Evolutionary conservation across 2,329 filamentous ascomycete species (phyloP).

Genomic region (Trichophyton schoenleinii): DNA sequence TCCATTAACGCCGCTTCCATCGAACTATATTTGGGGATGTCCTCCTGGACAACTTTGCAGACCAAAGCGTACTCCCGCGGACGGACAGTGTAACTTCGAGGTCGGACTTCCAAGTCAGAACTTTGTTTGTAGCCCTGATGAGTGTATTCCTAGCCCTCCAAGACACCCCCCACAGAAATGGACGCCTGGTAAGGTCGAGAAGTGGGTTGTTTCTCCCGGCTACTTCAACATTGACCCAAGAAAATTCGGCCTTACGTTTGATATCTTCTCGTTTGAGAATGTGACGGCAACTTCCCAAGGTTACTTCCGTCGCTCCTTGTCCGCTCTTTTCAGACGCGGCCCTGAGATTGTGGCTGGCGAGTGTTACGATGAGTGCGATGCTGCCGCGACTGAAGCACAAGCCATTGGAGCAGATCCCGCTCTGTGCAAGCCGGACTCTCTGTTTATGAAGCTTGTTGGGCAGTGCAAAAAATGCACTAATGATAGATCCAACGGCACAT

Average conservation of each 20-base stretch:
- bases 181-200: slow-evolving; percentile 22
- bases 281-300: slow-evolving; percentile 10
- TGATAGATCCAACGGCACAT: neutral
- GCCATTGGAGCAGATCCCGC: slow-evolving; percentile 25
- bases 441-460: neutral
- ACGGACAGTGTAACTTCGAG: slow-evolving; percentile 30
- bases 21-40: slow-evolving; percentile 29
- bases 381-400: slow-evolving; percentile 37
- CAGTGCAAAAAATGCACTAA: neutral
- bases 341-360: slow-evolving; percentile 28
- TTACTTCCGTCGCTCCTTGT: slow-evolving; percentile 25
- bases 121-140: slow-evolving; percentile 29
- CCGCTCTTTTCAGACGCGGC: slow-evolving; percentile 23
- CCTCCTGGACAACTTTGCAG: slow-evolving; percentile 33
- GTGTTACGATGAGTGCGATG: slow-evolving; percentile 45
- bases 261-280: slow-evolving; percentile 42
- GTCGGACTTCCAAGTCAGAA: slow-evolving; percentile 27
- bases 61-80: slow-evolving; percentile 19
- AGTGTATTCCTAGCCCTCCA: slow-evolving; percentile 27
- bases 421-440: neutral
- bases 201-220: slow-evolving; percentile 41
- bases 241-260: slow-evolving; percentile 50
- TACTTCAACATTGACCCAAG: slow-evolving; percentile 55
- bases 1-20: slow-evolving; percentile 17
- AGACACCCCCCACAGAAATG: slow-evolving; percentile 20